These are phyloP conservation scores for Skeletonema grethae DNA, from an alignment of 108 stramenopile genomes.

Conservation along the genomic window DNA sequence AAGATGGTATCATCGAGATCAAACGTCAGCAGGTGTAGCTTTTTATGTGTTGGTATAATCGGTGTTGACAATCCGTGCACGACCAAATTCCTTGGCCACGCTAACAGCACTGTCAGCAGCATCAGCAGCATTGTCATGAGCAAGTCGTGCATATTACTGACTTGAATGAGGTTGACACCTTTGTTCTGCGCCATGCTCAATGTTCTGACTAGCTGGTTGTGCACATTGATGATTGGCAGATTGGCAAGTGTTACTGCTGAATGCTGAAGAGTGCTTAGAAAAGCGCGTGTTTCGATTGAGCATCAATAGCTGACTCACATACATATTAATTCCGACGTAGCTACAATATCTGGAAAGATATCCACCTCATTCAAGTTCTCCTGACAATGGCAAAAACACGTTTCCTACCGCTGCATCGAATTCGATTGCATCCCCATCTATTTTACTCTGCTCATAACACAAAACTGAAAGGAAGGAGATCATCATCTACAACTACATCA, in stretches of 20 bases:
- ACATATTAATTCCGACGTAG: too few species aligned
- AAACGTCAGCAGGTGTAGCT: constrained; percentile 52
- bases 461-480: too few species aligned
- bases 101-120: background rate
- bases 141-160: background rate
- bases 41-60: background rate
- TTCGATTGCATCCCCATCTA: background rate
- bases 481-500: too few species aligned
- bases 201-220: too few species aligned
- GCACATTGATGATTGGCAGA: too few species aligned
- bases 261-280: too few species aligned
- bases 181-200: background rate
- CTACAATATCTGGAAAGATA: too few species aligned
- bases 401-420: background rate
- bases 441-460: too few species aligned
- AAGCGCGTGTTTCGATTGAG: too few species aligned
- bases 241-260: too few species aligned
- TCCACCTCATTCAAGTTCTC: background rate
- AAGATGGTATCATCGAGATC: constrained; percentile 76
- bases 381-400: background rate
- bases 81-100: background rate
- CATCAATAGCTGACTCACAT: too few species aligned
- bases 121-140: background rate
- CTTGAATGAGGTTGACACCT: background rate
- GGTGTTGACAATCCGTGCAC: background rate